Percentiles rank a stretch among this genome's conserved stretches.
These are phyloP conservation scores for Leucosporidium scottii DNA, from an alignment of 768 basidiomycete genomes.

Conservation along the genomic window DNA sequence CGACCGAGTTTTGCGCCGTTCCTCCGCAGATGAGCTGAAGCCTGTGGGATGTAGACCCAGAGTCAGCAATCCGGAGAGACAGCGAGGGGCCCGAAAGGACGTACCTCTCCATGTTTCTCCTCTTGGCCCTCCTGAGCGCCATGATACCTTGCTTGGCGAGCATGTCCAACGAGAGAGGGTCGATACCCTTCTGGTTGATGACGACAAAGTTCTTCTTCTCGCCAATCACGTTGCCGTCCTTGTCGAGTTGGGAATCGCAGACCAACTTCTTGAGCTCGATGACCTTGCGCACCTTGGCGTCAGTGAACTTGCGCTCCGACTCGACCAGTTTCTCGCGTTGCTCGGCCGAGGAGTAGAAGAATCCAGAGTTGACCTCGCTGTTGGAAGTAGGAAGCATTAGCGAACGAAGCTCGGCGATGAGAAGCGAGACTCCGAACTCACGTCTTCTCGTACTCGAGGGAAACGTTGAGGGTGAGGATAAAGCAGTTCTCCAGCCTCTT, in stretches of 20 bases:
- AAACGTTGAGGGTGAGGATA: constrained; percentile 92
- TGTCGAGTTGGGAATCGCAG: constrained; percentile 85
- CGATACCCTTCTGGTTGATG: constrained; percentile 98
- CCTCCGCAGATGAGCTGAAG: constrained; percentile 92
- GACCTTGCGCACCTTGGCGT: constrained; percentile 89
- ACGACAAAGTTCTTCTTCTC: constrained; percentile 75
- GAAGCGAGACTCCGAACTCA: constrained; percentile 46
- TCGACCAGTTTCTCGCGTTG: constrained; percentile 98
- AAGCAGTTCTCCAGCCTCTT: constrained; percentile 94
- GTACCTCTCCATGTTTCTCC: constrained; percentile 97
- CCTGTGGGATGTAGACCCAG: constrained; percentile 44
- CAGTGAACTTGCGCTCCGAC: constrained; percentile 87
- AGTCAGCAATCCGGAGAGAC: background rate
- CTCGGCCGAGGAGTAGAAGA: constrained; percentile 98
- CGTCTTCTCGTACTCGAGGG: constrained; percentile 99
- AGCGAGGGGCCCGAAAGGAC: too few species aligned
- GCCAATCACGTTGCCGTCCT: constrained; percentile 40
- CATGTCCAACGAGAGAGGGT: constrained; percentile 90
- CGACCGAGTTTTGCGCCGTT: constrained; percentile 92
- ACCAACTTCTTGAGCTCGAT: constrained; percentile 93
- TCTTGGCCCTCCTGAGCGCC: constrained; percentile 87
- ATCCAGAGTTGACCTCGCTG: constrained; percentile 97
- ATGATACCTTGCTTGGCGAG: constrained; percentile 94
- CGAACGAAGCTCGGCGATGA: background rate
- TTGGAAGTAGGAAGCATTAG: constrained; percentile 20